Evolutionary conservation across 495 filamentous ascomycete species (phyloP), one percentile per base, ranked within the genome.

Genomic region (Amphirosellinia nigrospora): DNA sequence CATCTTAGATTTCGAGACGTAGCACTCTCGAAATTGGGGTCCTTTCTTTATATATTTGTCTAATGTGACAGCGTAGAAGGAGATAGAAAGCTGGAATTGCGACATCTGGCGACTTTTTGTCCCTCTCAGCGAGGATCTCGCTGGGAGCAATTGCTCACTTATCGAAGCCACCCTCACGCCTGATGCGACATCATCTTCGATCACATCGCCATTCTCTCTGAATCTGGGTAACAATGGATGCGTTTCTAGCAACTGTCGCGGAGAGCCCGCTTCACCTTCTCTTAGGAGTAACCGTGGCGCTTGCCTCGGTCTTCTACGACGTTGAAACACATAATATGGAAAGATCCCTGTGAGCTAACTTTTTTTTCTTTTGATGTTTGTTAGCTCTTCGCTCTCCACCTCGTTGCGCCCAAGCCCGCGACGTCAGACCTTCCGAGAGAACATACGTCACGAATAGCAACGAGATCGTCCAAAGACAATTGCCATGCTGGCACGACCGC

Each of bases 401-500:
- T 93, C 70, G 83, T 94, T 77, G 94, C 95, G 15, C 94, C 94
- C 30, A 86, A 89, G 32, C 96, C 2, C 93, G 96, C 53, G 80
- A 83, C 11, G 86, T 93, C 3, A 83, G 88, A 28, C 82, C 83
- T n/a, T 93, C 92, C 60, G 96, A 99, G 80, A 94, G 94, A 79
- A 89, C 85, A n/a, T 98, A 93, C 82, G 87, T 88, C 38, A 94
- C 92, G 63, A 85, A 89, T 72, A 92, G 94, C 70, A 81, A 79
- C 3, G 82, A 85, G 55, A 90, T 86, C 66, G 67, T 80, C 16
- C 83, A 88, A 1, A 86, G 90, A 67, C 83, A 84, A 32, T 83
- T 98, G 48, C 92, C 95, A 7, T 95, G 91, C 83, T 97, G 94
- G 94, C 86, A 91, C 70, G 91, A 96, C 79, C 82, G 82, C 71